These are phyloP conservation scores for Gossypium raimondii DNA, from an alignment of 345 rosid species.

Conservation along the genomic window DNA sequence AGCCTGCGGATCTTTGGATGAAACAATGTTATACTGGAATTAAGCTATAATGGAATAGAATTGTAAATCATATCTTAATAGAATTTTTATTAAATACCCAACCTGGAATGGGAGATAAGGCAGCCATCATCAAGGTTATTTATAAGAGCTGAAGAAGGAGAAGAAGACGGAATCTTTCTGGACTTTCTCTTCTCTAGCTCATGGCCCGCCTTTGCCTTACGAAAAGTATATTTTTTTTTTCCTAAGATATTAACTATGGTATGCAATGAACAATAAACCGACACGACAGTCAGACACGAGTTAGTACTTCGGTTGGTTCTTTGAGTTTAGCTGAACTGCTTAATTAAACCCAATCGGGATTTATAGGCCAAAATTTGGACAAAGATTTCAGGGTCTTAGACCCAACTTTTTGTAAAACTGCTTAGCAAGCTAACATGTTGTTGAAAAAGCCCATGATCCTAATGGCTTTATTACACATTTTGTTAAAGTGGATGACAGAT, in stretches of 20 bases:
- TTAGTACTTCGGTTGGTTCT: not conserved
- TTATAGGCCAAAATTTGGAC: not conserved
- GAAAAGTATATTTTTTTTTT: not conserved
- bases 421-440: not conserved
- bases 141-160: conserved; percentile 32
- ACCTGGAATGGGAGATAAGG: conserved; percentile 92
- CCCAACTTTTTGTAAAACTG: not conserved
- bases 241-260: not conserved
- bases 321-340: not conserved
- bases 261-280: not conserved
- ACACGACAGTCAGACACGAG: not conserved
- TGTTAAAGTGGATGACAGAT: too few relatives aligned
- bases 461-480: too few relatives aligned
- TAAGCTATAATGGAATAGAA: too few relatives aligned
- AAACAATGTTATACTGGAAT: too few relatives aligned
- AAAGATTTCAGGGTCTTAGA: not conserved
- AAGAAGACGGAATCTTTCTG: not conserved
- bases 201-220: not conserved
- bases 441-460: too few relatives aligned
- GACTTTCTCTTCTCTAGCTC: conserved; percentile 6
- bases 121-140: conserved; percentile 94
- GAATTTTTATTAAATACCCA: too few relatives aligned
- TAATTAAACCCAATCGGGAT: not conserved
- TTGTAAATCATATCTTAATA: too few relatives aligned
- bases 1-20: too few relatives aligned